Evolutionary conservation across 2,329 filamentous ascomycete species (phyloP).

Genomic region (Nectriaceae sp.): DNA sequence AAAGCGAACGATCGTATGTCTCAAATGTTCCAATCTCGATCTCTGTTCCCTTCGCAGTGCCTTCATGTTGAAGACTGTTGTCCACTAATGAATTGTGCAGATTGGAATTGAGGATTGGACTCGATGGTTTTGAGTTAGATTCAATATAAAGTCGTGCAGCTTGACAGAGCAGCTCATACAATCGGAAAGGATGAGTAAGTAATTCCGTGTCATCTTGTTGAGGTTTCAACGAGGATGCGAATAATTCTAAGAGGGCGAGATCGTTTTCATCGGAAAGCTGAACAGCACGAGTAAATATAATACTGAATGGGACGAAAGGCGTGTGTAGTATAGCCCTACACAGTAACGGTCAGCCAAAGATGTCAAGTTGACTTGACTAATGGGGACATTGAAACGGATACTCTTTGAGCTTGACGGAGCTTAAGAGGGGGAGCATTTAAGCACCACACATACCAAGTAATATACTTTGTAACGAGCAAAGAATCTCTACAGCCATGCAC

Average conservation of each 20-base stretch:
- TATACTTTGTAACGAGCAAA: constrained; percentile 35
- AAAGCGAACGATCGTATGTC: background rate
- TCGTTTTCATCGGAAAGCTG: constrained; percentile 15
- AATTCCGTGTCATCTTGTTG: constrained; percentile 13
- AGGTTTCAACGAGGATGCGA: constrained; percentile 32
- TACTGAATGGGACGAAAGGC: constrained; percentile 41
- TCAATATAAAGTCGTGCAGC: constrained; percentile 32
- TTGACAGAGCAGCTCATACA: constrained; percentile 37
- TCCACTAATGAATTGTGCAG: background rate
- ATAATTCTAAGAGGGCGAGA: constrained; percentile 28
- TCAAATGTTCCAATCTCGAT: background rate
- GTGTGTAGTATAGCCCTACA: constrained; percentile 36
- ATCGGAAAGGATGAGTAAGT: constrained; percentile 33
- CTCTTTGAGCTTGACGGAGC: background rate
- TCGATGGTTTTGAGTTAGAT: background rate
- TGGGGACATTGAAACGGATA: background rate
- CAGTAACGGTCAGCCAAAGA: background rate
- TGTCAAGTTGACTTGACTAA: too few relatives aligned
- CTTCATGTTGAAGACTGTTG: background rate
- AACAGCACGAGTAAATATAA: constrained; percentile 35
- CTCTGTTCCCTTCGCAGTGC: background rate
- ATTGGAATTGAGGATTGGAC: background rate
- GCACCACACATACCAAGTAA: constrained; percentile 32
- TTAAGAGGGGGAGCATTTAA: background rate
- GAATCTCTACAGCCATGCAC: constrained; percentile 28